Evolutionary conservation across 306 rosid species (phyloP).

Genomic region (Gleditsia sinensis): DNA sequence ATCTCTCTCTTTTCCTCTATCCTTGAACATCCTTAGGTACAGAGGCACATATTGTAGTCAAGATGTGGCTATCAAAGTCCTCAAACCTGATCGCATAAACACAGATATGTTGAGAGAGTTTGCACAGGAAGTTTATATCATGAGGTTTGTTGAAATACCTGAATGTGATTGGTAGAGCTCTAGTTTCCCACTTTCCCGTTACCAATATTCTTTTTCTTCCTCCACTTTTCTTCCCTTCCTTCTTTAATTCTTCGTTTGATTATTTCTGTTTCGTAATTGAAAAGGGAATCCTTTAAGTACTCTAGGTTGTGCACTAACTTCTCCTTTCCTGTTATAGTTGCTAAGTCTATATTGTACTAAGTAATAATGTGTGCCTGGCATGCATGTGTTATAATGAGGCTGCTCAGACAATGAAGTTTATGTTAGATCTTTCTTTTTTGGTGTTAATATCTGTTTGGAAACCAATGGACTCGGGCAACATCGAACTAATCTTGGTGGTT

Average conservation of each 20-base stretch:
- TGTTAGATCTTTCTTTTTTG: no score
- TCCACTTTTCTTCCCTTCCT: not conserved
- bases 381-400: not conserved
- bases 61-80: constrained; percentile 94
- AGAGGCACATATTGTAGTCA: constrained; percentile 94
- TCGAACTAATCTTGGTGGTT: no score
- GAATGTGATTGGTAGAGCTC: constrained; percentile 26
- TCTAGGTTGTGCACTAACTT: not conserved
- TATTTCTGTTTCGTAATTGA: constrained; percentile 13
- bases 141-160: constrained; percentile 70
- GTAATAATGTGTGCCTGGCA: not conserved
- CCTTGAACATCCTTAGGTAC: constrained; percentile 58
- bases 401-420: no score
- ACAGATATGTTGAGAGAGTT: constrained; percentile 89
- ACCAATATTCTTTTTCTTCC: constrained; percentile 7
- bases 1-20: constrained; percentile 35
- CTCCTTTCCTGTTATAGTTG: constrained; percentile 10
- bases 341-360: constrained; percentile 19
- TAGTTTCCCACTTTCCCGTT: constrained; percentile 30
- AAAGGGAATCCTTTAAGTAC: constrained; percentile 21
- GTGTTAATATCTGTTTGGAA: no score
- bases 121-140: constrained; percentile 95
- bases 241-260: not conserved
- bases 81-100: constrained; percentile 80
- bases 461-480: no score